Conservation (phyloP, 2,329 filamentous ascomycete genomes). For the Aureobasidium zeae region DNA sequence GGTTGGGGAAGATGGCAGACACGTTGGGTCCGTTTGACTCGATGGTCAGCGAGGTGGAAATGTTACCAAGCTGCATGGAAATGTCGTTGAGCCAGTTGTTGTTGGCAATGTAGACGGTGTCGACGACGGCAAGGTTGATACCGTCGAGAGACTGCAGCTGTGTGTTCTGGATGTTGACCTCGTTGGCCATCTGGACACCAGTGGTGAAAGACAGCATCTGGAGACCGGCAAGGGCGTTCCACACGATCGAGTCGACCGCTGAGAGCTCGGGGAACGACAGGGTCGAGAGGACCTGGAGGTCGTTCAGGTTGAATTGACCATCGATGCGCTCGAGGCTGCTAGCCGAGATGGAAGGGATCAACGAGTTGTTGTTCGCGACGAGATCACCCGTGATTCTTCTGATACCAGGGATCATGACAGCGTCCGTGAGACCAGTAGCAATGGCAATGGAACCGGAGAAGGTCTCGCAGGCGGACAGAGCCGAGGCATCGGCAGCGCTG, state of each 20-base stretch:
- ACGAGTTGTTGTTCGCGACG: constrained; percentile 44
- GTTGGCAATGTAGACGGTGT: constrained; percentile 76
- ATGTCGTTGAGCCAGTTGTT: constrained; percentile 71
- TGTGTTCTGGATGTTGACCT: constrained; percentile 76
- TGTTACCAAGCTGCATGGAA: constrained; percentile 67
- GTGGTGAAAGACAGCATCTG: constrained; percentile 51
- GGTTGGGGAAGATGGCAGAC: constrained; percentile 64
- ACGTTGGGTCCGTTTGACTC: constrained; percentile 70
- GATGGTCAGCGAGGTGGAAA: constrained; percentile 62
- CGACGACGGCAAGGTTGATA: constrained; percentile 67
- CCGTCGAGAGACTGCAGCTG: constrained; percentile 68
- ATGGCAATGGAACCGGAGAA: constrained; percentile 62
- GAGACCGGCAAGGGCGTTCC: constrained; percentile 60
- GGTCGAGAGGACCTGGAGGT: constrained; percentile 58
- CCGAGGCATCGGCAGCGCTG: constrained; percentile 50
- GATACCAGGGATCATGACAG: constrained; percentile 54
- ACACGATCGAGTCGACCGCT: constrained; percentile 57
- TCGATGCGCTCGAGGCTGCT: constrained; percentile 55
- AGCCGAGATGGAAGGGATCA: constrained; percentile 56
- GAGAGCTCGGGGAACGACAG: constrained; percentile 59
- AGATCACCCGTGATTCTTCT: constrained; percentile 51
- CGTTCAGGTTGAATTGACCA: constrained; percentile 59
- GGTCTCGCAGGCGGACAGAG: constrained; percentile 55
- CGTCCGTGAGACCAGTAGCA: constrained; percentile 44
- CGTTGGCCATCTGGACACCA: constrained; percentile 57